Base-by-base conservation (phyloP, 2,329 filamentous ascomycete species). In the Plectosphaerella plurivora region DNA sequence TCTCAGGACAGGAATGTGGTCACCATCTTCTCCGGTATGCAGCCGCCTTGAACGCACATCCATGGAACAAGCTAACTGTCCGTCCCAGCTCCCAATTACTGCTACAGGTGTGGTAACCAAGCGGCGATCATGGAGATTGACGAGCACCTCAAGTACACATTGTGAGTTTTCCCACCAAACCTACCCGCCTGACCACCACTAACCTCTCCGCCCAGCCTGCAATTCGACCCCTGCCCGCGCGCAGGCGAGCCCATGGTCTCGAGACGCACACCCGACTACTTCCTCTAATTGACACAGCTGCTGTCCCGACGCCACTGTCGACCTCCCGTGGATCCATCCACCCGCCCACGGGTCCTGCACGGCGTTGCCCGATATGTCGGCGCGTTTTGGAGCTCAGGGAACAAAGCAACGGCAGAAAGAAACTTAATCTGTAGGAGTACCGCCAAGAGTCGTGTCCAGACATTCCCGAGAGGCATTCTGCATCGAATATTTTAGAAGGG, bases 121-220 rank as follows among this genome's bases (percentile, higher is more conserved):
- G 94, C 94, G 53, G 94, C 94, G n/a, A 97, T 99, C 71, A 99
- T 99, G 94, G 94, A 97, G 75, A 99, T 99, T 72, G 94, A 97
- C 61, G 94, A 99, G 76, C 92, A 97, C 72, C 77, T 99, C 68
- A 97, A 99, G 79, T 99, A 97, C 75, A 97, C 94, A 66, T 97
- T 99, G 93, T 97, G 82, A 73, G 91, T 86, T 44, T 4, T 35
- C 28, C 45, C 18, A 28, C 14, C 37, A 33, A 16, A 15, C 25
- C 18, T 33, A 12, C 14, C 42, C 9, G 46, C 35, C 56, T 36
- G 18, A 4, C 11, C 41, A 16, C 16, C 16, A 20, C 41, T 44
- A 12, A 44, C 41, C 7, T 12, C n/a, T 20, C 4, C 28, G 25
- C 54, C 18, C 65, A 99, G 94, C 87, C 77, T 99, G 74, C 94